Conservation (phyloP, 2,329 filamentous ascomycete genomes). For the Herpomyces periplanetae region DNA sequence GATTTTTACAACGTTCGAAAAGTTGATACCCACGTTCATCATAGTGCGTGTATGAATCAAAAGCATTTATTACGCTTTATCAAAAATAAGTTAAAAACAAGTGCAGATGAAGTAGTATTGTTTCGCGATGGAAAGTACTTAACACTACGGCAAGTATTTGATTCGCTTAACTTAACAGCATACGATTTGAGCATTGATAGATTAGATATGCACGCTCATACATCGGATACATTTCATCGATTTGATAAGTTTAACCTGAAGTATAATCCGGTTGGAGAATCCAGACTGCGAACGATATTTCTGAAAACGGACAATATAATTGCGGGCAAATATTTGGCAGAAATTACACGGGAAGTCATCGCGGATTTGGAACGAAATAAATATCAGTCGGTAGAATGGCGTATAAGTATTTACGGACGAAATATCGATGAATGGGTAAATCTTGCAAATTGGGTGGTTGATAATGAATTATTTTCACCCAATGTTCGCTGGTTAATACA, state of each 20-base stretch:
- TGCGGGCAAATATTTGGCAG: conserved; percentile 66
- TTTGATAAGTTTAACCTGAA: conserved; percentile 99
- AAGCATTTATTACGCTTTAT: conserved; percentile 94
- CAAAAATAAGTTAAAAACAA: conserved; percentile 99
- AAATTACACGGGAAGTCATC: conserved; percentile 94
- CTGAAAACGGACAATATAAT: conserved; percentile 96
- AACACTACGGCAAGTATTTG: conserved; percentile 67
- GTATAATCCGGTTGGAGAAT: conserved; percentile 90
- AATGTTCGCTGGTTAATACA: conserved; percentile 94
- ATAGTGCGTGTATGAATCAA: conserved; percentile 98
- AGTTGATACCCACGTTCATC: conserved; percentile 92
- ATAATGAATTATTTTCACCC: conserved; percentile 89
- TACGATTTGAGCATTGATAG: conserved; percentile 96
- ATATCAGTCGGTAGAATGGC: conserved; percentile 98
- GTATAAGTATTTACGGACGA: conserved; percentile 81
- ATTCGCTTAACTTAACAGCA: conserved; percentile 81
- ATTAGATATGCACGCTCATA: conserved; percentile 94
- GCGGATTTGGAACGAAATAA: conserved; percentile 90
- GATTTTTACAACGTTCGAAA: conserved; percentile 98
- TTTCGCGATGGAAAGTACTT: conserved; percentile 69
- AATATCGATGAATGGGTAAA: conserved; percentile 89
- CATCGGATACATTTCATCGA: conserved; percentile 83
- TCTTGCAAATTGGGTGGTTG: conserved; percentile 76
- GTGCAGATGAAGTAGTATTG: conserved; percentile 62
- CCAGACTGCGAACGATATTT: conserved; percentile 80